phyloP scores from a whole-genome alignment of 2,329 filamentous ascomycete species.

The Aspergillus pseudonomiae region DNA sequence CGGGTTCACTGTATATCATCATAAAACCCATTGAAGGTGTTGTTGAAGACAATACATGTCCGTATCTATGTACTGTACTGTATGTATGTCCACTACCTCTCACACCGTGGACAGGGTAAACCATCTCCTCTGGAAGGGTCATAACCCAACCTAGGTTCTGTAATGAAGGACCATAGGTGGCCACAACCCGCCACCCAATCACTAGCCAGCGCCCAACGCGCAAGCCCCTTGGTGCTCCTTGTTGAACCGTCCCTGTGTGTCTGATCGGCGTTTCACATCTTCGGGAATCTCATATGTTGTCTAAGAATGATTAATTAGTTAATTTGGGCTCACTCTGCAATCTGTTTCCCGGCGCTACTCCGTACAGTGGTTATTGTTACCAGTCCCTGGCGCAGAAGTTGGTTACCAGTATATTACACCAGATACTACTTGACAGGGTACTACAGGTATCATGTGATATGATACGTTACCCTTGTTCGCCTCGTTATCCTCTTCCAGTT shows the following conservation, averaged over 20 bases:
- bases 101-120: no score
- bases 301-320: conserved; percentile 4
- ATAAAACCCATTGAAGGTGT: background rate
- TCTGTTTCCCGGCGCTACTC: conserved; percentile 5
- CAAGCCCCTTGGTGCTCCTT: conserved; percentile 5
- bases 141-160: background rate
- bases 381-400: background rate
- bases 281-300: background rate
- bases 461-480: background rate
- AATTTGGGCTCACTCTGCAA: background rate
- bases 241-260: conserved; percentile 10
- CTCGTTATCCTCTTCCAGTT: background rate
- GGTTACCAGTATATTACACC: background rate
- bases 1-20: background rate
- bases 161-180: conserved; percentile 3
- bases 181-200: conserved; percentile 4
- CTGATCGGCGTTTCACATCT: conserved; percentile 16
- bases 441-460: background rate
- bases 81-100: no score
- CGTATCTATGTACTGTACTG: background rate
- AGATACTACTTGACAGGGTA: background rate
- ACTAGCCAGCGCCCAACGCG: background rate
- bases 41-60: no score
- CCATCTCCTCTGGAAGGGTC: background rate
- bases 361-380: background rate